Conservation (phyloP, 2,329 filamentous ascomycete genomes). For the Fusarium vanettenii region DNA sequence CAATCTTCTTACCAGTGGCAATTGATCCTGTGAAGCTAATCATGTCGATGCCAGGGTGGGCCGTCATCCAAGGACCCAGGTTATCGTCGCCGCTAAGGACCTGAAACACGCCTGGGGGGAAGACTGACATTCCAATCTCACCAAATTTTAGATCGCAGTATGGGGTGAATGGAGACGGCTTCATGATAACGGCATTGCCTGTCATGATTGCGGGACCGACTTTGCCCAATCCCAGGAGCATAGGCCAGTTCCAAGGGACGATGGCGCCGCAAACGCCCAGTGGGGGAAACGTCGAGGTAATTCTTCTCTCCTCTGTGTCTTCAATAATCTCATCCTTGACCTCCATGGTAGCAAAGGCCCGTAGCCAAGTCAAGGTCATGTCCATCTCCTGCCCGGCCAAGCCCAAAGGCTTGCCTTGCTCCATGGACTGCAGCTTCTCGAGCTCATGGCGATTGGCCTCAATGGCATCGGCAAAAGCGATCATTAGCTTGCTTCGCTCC, state of each 20-base stretch:
- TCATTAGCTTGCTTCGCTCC: constrained; percentile 40
- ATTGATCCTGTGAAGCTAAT: constrained; percentile 73
- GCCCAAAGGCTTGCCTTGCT: constrained; percentile 43
- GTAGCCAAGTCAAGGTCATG: constrained; percentile 1
- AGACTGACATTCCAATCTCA: constrained; percentile 66
- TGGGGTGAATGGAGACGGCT: constrained; percentile 68
- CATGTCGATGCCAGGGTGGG: constrained; percentile 69
- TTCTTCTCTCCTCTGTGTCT: constrained; percentile 23
- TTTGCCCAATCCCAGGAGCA: constrained; percentile 53
- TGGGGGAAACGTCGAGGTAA: neutral
- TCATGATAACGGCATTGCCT: constrained; percentile 66
- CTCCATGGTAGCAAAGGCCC: neutral
- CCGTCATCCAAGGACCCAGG: constrained; percentile 68
- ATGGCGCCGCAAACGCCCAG: constrained; percentile 34
- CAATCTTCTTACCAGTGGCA: constrained; percentile 69
- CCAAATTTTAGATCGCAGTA: constrained; percentile 69
- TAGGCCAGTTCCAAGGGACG: constrained; percentile 40
- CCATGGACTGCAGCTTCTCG: constrained; percentile 34
- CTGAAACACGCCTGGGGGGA: constrained; percentile 72
- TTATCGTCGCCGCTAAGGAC: constrained; percentile 69
- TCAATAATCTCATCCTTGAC: constrained; percentile 32
- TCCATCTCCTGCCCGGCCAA: constrained; percentile 9
- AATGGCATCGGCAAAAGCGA: constrained; percentile 43
- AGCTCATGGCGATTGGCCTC: constrained; percentile 40
- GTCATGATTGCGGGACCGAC: constrained; percentile 67